Conservation (phyloP, 139 green algal genomes). For the Chlorella sp. region DNA sequence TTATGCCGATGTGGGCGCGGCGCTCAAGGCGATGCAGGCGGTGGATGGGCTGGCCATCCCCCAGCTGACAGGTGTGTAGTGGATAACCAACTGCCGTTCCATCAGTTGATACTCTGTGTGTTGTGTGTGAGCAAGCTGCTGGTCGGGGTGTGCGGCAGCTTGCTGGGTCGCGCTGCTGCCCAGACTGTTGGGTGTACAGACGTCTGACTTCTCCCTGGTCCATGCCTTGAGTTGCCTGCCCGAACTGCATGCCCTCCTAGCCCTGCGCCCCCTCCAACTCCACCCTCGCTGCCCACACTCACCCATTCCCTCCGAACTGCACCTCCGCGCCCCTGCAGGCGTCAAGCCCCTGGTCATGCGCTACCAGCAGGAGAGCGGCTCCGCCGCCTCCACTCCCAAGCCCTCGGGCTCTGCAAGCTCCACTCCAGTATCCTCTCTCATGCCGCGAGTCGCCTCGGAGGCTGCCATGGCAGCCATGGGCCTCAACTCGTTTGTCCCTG, state of each 20-base stretch:
- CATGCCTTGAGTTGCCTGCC: not conserved
- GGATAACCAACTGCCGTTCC: too few species aligned
- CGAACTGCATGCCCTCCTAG: not conserved
- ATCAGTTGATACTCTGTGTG: too few species aligned
- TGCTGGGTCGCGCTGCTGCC: too few species aligned
- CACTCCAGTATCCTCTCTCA: not conserved
- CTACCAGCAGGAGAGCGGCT: slow-evolving; percentile 68
- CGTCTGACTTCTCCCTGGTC: not conserved
- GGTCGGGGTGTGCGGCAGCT: too few species aligned
- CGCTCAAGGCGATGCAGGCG: slow-evolving; percentile 56
- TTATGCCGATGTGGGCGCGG: slow-evolving; percentile 55
- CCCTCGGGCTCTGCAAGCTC: slow-evolving; percentile 5
- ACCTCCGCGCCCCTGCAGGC: slow-evolving; percentile 3
- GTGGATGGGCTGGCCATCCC: slow-evolving; percentile 68
- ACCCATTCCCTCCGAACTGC: not conserved
- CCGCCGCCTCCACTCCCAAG: slow-evolving; percentile 13
- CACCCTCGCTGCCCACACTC: not conserved
- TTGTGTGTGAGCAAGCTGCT: too few species aligned
- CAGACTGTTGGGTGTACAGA: too few species aligned
- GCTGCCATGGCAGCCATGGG: slow-evolving; percentile 14
- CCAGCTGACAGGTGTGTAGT: slow-evolving; percentile 54
- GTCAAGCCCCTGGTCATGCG: slow-evolving; percentile 73
- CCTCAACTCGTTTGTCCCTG: slow-evolving; percentile 6
- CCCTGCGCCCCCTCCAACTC: not conserved
- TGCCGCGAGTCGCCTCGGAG: slow-evolving; percentile 22